Conservation (phyloP, 78 protist species). For the Pigoraptor vietnamica region DNA sequence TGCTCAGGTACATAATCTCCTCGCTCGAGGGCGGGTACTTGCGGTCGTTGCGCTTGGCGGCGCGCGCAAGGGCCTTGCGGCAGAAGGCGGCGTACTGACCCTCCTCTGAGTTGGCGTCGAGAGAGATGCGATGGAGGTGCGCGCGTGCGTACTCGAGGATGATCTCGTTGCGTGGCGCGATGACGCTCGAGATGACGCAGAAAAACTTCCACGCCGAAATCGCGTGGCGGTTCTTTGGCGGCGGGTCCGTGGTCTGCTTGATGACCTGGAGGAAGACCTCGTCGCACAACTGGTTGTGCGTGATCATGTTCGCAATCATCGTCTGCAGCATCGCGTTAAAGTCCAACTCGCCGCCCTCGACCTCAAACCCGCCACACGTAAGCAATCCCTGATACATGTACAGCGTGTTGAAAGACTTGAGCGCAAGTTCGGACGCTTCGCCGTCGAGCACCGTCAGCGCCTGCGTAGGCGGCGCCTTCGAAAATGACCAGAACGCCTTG, state of each 20-base stretch:
- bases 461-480: background rate
- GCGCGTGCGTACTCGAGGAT: background rate
- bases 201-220: background rate
- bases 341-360: background rate
- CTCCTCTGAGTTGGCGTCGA: background rate
- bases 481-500: background rate
- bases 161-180: background rate
- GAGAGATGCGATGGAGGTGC: background rate
- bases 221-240: background rate
- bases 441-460: background rate
- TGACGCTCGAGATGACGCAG: background rate
- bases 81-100: background rate
- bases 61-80: background rate
- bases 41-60: background rate
- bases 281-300: background rate
- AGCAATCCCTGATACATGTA: background rate
- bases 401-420: background rate
- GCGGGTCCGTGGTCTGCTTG: slow-evolving; percentile 8
- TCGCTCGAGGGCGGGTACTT: slow-evolving; percentile 2
- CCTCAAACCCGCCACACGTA: background rate
- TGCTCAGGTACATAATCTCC: background rate
- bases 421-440: background rate
- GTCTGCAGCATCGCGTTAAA: background rate
- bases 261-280: slow-evolving; percentile 5
- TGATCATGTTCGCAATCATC: background rate